Evolutionary conservation across 805 yeast genomes (phyloP), one percentile per base, ranked within the genome.

Genomic region (Suhomyces xylopsoci): DNA sequence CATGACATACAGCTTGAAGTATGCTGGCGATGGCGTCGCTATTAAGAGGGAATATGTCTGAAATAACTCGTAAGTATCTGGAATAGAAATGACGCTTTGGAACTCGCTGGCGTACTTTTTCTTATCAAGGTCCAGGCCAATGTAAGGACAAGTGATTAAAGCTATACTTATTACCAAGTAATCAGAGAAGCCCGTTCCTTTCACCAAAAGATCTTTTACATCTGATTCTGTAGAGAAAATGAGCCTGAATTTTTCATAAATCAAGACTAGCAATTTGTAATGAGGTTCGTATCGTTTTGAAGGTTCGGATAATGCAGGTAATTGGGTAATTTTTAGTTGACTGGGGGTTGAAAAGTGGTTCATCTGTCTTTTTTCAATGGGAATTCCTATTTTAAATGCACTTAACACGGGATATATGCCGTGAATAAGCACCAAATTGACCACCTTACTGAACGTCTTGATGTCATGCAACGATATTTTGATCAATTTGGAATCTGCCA

Each of bases 401-500:
- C 84, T 81, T 0, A 90, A 55, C 48, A 81, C 80, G 0, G 91
- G 82, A 58, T 86, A 87, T 0, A 93, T 75, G 0, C 96, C 92
- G 57, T 84, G 86, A 1, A 87, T 67, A 0, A 91, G 81, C 1
- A 92, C 73, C 9, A 87, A 53, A 56, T 85, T 87, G 17, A 87
- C 66, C 44, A 93, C 63, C 20, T 77, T 80, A 34, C 87, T 85
- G 51, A 94, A 80, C 3, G 82, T 79, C 63, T 84, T 87, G 79
- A 93, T 84, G 65, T 94, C 98, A 60, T 90, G 91, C 8, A 93
- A 74, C 0, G 97, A 89, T 14, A 93, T 85, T 7, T 87, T 74
- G 9, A 88, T 74, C 48, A 81, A 57, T 47, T 69, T 64, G 42
- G 60, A 57, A 53, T 76, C 74, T 3, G 46, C 45, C 22, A 28